Evolutionary conservation across 805 yeast species (phyloP), one percentile per base, ranked within the genome.

Genomic region (Ogataea angusta): DNA sequence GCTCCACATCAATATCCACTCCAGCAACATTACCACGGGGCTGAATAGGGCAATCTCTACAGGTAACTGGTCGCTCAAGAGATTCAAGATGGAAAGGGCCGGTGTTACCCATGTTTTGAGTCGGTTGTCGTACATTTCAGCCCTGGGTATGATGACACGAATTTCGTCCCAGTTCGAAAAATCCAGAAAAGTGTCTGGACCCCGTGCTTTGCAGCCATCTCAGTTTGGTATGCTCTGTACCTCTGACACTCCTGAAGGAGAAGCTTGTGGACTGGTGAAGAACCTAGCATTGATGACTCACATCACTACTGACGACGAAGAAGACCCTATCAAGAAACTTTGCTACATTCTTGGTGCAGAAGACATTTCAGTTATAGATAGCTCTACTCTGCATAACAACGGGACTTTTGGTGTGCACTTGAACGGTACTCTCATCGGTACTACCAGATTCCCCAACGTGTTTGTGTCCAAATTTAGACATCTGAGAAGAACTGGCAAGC

Each of bases 171-270:
- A 93, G 66, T 93, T 93, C 58, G 99, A 93, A 63, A 93, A 93
- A 63, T 89, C 98, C 2, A 76, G 99, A 68, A 93, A 93, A 64
- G 99, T 93, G 30, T 86, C 96, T 1, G 99, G 99, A 31, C 99
- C 99, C 36, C 85, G 99, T 75, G 97, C 99, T 12, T 73, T 93
- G 51, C 99, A 93, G 65, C 99, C 99, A 9, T 93, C 99, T 2
- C 99, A 93, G 68, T 93, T 93, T 64, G 99, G 99, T 61, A 93
- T 93, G 98, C 73, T 93, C 45, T 93, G 99, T 72, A 88, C 98
- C 6, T 86, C 98, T 0, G 99, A 93, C 75, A 93, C 99, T 0
- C 99, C 99, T 1, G 99, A 93, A 75, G 99, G 99, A 74, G 99
- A 93, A 67, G 99, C 99, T 0, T 93, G 99, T 79, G 99, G 99